A percentile compares a stretch with the other conserved stretches of the same genome.
Evolutionary conservation across 1,284 basidiomycete genomes (phyloP).

Genomic region (Pseudozyma tsukubaensis): DNA sequence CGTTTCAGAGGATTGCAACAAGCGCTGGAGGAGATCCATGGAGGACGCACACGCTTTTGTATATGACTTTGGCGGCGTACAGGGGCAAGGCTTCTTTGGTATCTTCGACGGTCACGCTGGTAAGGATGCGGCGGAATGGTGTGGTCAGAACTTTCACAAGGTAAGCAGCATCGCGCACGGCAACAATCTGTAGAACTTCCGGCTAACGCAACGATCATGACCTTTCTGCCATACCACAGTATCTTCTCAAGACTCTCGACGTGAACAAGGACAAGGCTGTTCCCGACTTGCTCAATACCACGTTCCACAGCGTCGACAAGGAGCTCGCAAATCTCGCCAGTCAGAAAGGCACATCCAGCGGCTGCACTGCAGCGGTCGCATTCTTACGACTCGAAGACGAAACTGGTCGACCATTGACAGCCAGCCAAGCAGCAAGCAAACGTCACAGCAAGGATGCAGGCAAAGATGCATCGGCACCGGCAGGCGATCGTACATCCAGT

Average conservation of each 20-base stretch:
- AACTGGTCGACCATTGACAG: conserved; percentile 62
- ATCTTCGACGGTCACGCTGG: conserved; percentile 99
- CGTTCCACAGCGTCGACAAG: conserved; percentile 90
- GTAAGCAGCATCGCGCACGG: too few species aligned
- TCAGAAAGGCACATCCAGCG: conserved; percentile 90
- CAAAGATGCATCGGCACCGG: conserved; percentile 4
- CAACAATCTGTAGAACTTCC: too few species aligned
- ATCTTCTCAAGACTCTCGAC: conserved; percentile 70
- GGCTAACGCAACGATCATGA: too few species aligned
- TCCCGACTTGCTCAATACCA: conserved; percentile 89
- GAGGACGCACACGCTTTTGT: conserved; percentile 97
- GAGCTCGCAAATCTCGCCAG: conserved; percentile 83
- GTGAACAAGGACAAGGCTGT: conserved; percentile 74
- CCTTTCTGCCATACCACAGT: conserved; percentile 30
- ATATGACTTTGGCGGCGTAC: conserved; percentile 88
- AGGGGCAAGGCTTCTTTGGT: conserved; percentile 96
- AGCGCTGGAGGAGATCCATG: conserved; percentile 91
- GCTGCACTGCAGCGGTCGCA: conserved; percentile 97
- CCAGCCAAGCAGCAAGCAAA: background rate
- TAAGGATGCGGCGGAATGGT: conserved; percentile 99
- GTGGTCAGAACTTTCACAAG: conserved; percentile 93
- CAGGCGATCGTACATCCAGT: conserved; percentile 7
- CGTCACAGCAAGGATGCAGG: background rate
- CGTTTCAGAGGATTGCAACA: conserved; percentile 84
- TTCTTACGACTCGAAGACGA: conserved; percentile 92